Percentiles rank a stretch among this genome's conserved stretches.
Conservation (phyloP, 495 filamentous ascomycete genomes). For the Xylaria castorea region DNA sequence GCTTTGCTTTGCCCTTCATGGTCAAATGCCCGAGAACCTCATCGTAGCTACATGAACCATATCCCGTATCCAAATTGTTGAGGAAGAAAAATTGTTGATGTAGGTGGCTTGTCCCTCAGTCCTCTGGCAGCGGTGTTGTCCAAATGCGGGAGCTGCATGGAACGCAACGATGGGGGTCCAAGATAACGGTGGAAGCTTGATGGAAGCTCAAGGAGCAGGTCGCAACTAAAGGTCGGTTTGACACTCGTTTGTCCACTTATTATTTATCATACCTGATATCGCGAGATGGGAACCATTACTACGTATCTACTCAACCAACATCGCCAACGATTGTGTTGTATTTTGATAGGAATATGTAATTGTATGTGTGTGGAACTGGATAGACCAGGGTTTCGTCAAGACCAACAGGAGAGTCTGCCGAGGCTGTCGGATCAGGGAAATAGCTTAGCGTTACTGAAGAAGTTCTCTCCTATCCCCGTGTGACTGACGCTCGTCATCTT, state of each 20-base stretch:
- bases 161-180: constrained; percentile 37
- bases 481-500: constrained; percentile 8
- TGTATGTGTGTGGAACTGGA: not conserved
- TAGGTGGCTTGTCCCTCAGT: constrained; percentile 18
- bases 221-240: not conserved
- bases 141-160: constrained; percentile 45
- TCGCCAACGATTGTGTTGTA: constrained; percentile 1
- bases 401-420: constrained; percentile 20
- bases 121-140: constrained; percentile 28
- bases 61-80: not conserved
- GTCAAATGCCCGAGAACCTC: constrained; percentile 20
- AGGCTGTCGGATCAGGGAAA: constrained; percentile 14
- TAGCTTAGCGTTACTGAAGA: not conserved
- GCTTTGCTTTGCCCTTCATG: constrained; percentile 22
- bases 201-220: constrained; percentile 34
- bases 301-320: not conserved
- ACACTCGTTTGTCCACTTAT: not conserved
- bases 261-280: constrained; percentile 7
- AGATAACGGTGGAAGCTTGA: constrained; percentile 44
- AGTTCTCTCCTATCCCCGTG: not conserved
- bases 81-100: not conserved
- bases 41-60: constrained; percentile 18
- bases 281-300: constrained; percentile 2
- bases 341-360: constrained; percentile 3
- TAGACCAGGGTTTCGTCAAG: not conserved